These are phyloP conservation scores for Sanghuangporus weigelae DNA, from an alignment of 1,284 basidiomycete genomes.

Conservation along the genomic window DNA sequence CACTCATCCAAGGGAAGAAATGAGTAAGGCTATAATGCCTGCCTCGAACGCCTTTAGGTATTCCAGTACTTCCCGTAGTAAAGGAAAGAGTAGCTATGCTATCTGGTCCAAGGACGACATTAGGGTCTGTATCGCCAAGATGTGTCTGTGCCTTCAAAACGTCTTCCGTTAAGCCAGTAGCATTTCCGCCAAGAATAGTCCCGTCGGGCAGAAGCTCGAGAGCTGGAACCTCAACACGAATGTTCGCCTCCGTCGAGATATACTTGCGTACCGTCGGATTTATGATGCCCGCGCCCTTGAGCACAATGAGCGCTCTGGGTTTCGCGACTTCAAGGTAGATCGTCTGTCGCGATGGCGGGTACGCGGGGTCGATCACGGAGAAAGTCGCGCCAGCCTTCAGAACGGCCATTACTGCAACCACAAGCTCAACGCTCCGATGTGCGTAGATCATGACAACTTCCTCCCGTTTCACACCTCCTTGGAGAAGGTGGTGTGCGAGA, in stretches of 20 bases:
- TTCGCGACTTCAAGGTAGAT: slow-evolving; percentile 93
- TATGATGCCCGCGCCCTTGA: slow-evolving; percentile 87
- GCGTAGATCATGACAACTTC: slow-evolving; percentile 99
- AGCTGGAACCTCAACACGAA: slow-evolving; percentile 92
- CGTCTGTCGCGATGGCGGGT: slow-evolving; percentile 92
- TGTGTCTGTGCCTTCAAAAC: slow-evolving; percentile 47
- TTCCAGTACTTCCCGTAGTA: slow-evolving; percentile 96
- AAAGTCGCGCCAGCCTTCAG: slow-evolving; percentile 97
- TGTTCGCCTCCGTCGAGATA: slow-evolving; percentile 74
- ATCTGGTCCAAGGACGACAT: slow-evolving; percentile 88
- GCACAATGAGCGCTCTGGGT: slow-evolving; percentile 89
- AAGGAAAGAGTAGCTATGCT: slow-evolving; percentile 94
- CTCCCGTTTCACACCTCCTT: slow-evolving; percentile 83
- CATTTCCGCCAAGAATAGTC: slow-evolving; percentile 62
- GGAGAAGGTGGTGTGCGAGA: slow-evolving; percentile 86
- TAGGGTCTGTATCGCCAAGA: slow-evolving; percentile 69
- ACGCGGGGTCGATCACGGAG: slow-evolving; percentile 98
- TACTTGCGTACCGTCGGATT: slow-evolving; percentile 83
- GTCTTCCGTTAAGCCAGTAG: slow-evolving; percentile 32
- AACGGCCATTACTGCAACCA: slow-evolving; percentile 95
- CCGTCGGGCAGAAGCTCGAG: slow-evolving; percentile 69
- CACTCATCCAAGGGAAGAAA: slow-evolving; percentile 99
- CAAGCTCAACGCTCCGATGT: slow-evolving; percentile 92
- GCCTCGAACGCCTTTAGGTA: slow-evolving; percentile 96
- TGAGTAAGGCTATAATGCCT: slow-evolving; percentile 96